These are phyloP conservation scores for Fagopyrum tataricum DNA, from an alignment of 148 eudicot species.

Conservation along the genomic window DNA sequence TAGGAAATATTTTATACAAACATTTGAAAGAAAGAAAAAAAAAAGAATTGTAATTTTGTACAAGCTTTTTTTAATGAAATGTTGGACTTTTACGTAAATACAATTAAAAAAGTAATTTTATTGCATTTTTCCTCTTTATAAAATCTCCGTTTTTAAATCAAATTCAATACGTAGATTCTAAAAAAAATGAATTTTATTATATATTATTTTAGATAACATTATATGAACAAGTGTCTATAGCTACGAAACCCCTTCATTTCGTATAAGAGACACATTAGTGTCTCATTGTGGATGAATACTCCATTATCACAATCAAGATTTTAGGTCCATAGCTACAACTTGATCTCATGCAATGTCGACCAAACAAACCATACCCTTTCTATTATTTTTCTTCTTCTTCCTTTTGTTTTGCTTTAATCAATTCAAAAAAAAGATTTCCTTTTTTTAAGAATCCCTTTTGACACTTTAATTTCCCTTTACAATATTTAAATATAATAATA, in stretches of 20 bases:
- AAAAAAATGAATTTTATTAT: too few relatives aligned
- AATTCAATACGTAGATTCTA: too few relatives aligned
- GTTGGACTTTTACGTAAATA: too few relatives aligned
- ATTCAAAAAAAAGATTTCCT: not conserved
- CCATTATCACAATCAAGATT: not conserved
- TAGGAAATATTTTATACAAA: too few relatives aligned
- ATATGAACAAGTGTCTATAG: too few relatives aligned
- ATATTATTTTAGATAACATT: too few relatives aligned
- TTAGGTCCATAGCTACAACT: not conserved
- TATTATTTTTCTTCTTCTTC: not conserved
- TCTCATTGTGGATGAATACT: not conserved
- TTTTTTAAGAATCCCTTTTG: not conserved
- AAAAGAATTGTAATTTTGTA: too few relatives aligned
- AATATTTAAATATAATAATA: not conserved
- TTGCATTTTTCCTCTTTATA: too few relatives aligned
- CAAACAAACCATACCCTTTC: not conserved
- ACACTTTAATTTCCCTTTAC: not conserved
- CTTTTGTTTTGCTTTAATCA: not conserved
- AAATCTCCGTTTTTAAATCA: too few relatives aligned
- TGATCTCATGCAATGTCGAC: not conserved
- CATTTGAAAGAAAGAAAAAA: too few relatives aligned
- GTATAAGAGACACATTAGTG: not conserved
- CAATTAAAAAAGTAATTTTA: too few relatives aligned
- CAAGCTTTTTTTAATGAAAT: too few relatives aligned
- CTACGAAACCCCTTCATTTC: not conserved